These are phyloP conservation scores for Ascosphaera apis DNA, from an alignment of 2,329 filamentous ascomycete genomes.

Conservation along the genomic window DNA sequence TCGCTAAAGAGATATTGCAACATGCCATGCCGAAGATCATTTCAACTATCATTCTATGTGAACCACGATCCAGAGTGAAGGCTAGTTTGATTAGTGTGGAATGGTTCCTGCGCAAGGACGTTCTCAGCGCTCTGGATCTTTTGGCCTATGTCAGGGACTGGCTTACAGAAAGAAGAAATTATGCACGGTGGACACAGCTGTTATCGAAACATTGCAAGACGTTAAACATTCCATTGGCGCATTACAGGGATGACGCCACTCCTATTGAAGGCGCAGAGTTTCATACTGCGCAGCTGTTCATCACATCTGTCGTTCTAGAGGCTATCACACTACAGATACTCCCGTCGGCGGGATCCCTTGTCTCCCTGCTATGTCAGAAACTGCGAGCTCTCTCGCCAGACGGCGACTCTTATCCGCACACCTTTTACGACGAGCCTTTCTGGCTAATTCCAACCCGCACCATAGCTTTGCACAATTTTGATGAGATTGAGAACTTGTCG, in stretches of 20 bases:
- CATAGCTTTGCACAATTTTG: slow-evolving; percentile 15
- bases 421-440: slow-evolving; percentile 7
- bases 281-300: slow-evolving; percentile 9
- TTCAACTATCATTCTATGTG: slow-evolving; percentile 17
- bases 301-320: slow-evolving; percentile 5
- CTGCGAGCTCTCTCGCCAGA: slow-evolving; percentile 2
- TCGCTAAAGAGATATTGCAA: slow-evolving; percentile 8
- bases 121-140: slow-evolving; percentile 12
- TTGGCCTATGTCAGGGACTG: slow-evolving; percentile 12
- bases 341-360: slow-evolving; percentile 4
- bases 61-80: slow-evolving; percentile 17
- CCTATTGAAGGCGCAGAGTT: slow-evolving; percentile 5
- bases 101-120: slow-evolving; percentile 16
- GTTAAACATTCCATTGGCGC: slow-evolving; percentile 9
- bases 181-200: slow-evolving; percentile 12
- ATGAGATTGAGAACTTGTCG: slow-evolving; percentile 14
- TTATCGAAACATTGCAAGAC: slow-evolving; percentile 14
- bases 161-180: slow-evolving; percentile 11
- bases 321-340: slow-evolving; percentile 5
- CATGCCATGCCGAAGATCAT: slow-evolving; percentile 9
- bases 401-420: slow-evolving; percentile 1
- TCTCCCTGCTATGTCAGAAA: slow-evolving; percentile 5
- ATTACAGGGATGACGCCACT: slow-evolving; percentile 5
- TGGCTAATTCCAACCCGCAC: slow-evolving; percentile 17
- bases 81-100: slow-evolving; percentile 16